These are phyloP conservation scores for Malassezia nana DNA, from an alignment of 1,284 basidiomycete species.

Conservation along the genomic window DNA sequence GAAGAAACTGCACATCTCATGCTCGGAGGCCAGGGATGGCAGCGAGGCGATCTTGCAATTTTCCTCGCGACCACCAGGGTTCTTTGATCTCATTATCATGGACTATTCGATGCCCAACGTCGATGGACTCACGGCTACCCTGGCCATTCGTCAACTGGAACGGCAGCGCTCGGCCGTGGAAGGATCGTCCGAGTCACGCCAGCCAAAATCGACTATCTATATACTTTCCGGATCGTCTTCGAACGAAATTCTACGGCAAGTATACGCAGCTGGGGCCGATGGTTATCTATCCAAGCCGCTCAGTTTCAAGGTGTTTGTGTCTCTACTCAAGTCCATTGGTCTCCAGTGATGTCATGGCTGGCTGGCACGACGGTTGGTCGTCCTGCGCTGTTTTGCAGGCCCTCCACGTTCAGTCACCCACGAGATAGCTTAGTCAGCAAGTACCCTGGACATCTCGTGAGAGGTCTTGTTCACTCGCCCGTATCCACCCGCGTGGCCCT, in stretches of 20 bases:
- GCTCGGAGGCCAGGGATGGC: constrained; percentile 29
- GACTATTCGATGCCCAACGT: constrained; percentile 42
- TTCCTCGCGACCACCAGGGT: constrained; percentile 15
- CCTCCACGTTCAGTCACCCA: no score
- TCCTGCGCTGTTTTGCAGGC: no score
- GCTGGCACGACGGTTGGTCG: no score
- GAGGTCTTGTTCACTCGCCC: no score
- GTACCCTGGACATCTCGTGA: no score
- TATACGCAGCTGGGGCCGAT: constrained; percentile 84
- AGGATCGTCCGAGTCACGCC: neutral
- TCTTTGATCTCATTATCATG: constrained; percentile 27
- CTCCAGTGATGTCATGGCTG: neutral
- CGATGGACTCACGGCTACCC: constrained; percentile 32
- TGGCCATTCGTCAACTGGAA: constrained; percentile 26
- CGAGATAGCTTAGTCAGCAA: no score
- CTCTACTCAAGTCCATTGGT: constrained; percentile 4
- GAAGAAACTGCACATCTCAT: constrained; percentile 23
- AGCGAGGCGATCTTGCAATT: constrained; percentile 29
- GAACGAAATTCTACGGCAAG: constrained; percentile 76
- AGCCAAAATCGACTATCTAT: neutral
- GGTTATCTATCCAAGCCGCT: constrained; percentile 63
- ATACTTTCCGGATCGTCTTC: constrained; percentile 78
- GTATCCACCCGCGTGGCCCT: no score
- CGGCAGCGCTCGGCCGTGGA: neutral
- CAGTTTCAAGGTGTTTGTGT: constrained; percentile 19